These are phyloP conservation scores for Sclerospora graminicola DNA, from an alignment of 352 stramenopile genomes.

Conservation along the genomic window DNA sequence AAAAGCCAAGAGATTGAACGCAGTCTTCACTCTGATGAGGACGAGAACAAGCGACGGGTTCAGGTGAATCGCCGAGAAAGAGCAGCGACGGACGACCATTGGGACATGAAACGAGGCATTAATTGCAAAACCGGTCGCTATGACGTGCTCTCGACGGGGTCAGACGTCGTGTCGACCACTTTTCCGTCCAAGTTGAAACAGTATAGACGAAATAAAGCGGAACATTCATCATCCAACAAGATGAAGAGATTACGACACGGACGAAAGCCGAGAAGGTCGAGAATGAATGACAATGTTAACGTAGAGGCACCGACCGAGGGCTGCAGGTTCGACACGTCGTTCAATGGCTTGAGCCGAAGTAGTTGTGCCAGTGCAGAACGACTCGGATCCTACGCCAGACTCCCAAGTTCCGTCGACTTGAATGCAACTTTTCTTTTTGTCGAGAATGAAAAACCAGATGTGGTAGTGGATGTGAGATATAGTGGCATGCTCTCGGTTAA, in stretches of 20 bases:
- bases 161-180: background rate
- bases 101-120: constrained; percentile 13
- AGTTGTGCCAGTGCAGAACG: constrained; percentile 6
- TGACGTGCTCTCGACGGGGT: constrained; percentile 1
- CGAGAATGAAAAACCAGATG: constrained; percentile 13
- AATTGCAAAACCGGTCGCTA: constrained; percentile 16
- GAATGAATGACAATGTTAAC: background rate
- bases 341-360: constrained; percentile 3
- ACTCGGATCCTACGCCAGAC: constrained; percentile 1
- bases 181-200: background rate
- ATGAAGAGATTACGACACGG: constrained; percentile 5
- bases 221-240: no score
- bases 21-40: constrained; percentile 9
- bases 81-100: constrained; percentile 1
- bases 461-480: constrained; percentile 23
- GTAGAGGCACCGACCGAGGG: background rate
- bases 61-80: background rate
- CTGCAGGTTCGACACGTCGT: constrained; percentile 7
- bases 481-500: constrained; percentile 40
- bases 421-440: constrained; percentile 6
- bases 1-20: constrained; percentile 7
- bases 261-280: constrained; percentile 2
- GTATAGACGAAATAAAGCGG: background rate
- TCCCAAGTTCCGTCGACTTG: constrained; percentile 10
- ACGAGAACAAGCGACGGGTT: background rate